A percentile compares a stretch with the other conserved stretches of the same genome.
These are phyloP conservation scores for Lithohypha guttulata DNA, from an alignment of 2,329 filamentous ascomycete genomes.

Conservation along the genomic window DNA sequence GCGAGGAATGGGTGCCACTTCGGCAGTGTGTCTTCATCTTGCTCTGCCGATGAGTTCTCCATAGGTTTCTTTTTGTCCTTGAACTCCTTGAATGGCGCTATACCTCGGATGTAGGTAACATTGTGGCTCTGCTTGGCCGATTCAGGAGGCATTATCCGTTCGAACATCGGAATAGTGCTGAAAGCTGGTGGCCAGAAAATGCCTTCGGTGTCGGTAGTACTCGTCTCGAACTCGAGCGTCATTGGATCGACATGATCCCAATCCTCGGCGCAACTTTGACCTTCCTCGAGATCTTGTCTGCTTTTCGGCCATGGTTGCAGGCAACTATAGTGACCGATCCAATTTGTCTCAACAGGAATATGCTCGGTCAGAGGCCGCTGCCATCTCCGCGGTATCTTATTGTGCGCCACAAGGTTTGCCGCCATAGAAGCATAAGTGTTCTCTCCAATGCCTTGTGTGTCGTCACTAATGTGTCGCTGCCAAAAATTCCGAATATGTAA, in stretches of 20 bases:
- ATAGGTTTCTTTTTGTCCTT: neutral
- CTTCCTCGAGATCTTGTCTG: conserved; percentile 20
- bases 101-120: conserved; percentile 15
- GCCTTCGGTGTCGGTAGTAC: conserved; percentile 9
- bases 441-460: conserved; percentile 11
- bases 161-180: conserved; percentile 15
- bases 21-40: neutral
- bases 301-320: conserved; percentile 27
- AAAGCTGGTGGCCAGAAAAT: conserved; percentile 19
- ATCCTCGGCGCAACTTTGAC: conserved; percentile 29
- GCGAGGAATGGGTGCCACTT: conserved; percentile 19
- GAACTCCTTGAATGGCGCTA: conserved; percentile 17
- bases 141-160: conserved; percentile 11
- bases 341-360: conserved; percentile 3
- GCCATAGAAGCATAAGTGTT: conserved; percentile 19
- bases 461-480: conserved; percentile 30
- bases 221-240: conserved; percentile 17
- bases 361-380: conserved; percentile 12
- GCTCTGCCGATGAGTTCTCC: conserved; percentile 1
- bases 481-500: conserved; percentile 34
- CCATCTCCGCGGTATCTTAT: conserved; percentile 16
- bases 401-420: conserved; percentile 11
- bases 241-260: conserved; percentile 18
- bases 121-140: neutral
- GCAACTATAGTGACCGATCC: conserved; percentile 24